Evolutionary conservation across 2,329 filamentous ascomycete genomes (phyloP), one percentile per base, ranked within the genome.

Genomic region (Oidium heveae): DNA sequence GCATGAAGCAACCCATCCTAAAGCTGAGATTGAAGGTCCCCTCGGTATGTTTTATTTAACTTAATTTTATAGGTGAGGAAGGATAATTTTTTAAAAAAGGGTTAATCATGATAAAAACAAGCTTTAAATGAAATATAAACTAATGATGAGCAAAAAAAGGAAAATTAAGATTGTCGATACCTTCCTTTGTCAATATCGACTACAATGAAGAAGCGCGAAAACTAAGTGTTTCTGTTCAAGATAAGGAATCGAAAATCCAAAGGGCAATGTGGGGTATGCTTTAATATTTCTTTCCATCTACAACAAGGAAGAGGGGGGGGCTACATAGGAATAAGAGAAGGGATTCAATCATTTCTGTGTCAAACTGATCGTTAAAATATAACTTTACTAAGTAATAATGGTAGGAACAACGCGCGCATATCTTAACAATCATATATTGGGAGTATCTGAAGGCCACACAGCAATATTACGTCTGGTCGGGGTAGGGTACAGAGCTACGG

Each of bases 381-480:
- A 16, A 24, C 9, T 32, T 20, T 54, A 8, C 54, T 33, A 9
- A 49, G 53, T 59, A 47, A 58, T 36, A 56, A 24, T 13, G 4
- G 44, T 59, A 94, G 88, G 88, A 58, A 96, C 89, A 6, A 84
- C 80, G 47, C 88, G 91, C 70, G 81, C 87, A 36, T 89, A 94
- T 65, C 74, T 98, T 55, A 83, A 85, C 63, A 93, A 91, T 67
- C 80, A 93, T 71, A 84, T 98, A 58, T 79, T 87, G 58, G 91
- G 91, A 57, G 91, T 98, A 22, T 94, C 86, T 39, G 91, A 98
- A 75, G 91, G 91, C 37, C 91, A 98, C 70, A 88, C 86, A 18
- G 87, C 88, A 36, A 87, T 98, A 62, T 74, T 98, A 54, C 82
- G 89, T 59, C 75, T 98, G 54, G 87, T 96, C 32, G 91, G 91